Percentiles rank a stretch among this genome's conserved stretches.
These are phyloP conservation scores for Vanilla planifolia DNA, from an alignment of 106 monocot species.

Conservation along the genomic window DNA sequence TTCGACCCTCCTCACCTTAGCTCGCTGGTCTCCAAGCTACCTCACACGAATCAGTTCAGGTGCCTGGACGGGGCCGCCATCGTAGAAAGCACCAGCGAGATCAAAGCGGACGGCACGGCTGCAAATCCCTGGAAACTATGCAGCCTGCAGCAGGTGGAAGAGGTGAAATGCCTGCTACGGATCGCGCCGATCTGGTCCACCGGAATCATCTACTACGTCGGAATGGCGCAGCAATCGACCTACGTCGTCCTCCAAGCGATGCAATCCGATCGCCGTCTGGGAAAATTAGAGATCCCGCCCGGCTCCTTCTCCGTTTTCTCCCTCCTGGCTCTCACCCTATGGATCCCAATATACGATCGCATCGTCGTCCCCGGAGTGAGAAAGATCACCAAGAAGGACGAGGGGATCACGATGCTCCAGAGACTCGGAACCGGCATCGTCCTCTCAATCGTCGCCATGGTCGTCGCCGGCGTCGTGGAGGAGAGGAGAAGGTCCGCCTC, in stretches of 20 bases:
- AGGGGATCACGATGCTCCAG: constrained; percentile 38
- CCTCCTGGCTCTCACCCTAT: constrained; percentile 45
- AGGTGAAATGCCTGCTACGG: constrained; percentile 37
- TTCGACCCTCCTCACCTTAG: constrained; percentile 37
- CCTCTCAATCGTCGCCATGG: constrained; percentile 29
- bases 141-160: constrained; percentile 56
- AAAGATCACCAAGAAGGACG: constrained; percentile 25
- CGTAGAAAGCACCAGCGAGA: constrained; percentile 14
- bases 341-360: constrained; percentile 54
- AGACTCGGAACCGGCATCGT: constrained; percentile 45
- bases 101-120: constrained; percentile 12
- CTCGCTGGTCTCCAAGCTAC: constrained; percentile 22
- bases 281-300: constrained; percentile 52
- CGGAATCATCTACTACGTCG: constrained; percentile 39
- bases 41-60: constrained; percentile 32
- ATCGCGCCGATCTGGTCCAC: constrained; percentile 50
- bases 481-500: constrained; percentile 18
- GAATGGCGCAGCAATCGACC: constrained; percentile 34
- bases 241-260: constrained; percentile 38
- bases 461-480: constrained; percentile 32
- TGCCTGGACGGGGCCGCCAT: constrained; percentile 24
- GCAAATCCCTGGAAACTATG: constrained; percentile 37
- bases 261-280: constrained; percentile 36
- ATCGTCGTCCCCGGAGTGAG: constrained; percentile 29
- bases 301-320: constrained; percentile 43